Conservation (phyloP, 2,329 filamentous ascomycete genomes). For the Colletotrichum spinosum region DNA sequence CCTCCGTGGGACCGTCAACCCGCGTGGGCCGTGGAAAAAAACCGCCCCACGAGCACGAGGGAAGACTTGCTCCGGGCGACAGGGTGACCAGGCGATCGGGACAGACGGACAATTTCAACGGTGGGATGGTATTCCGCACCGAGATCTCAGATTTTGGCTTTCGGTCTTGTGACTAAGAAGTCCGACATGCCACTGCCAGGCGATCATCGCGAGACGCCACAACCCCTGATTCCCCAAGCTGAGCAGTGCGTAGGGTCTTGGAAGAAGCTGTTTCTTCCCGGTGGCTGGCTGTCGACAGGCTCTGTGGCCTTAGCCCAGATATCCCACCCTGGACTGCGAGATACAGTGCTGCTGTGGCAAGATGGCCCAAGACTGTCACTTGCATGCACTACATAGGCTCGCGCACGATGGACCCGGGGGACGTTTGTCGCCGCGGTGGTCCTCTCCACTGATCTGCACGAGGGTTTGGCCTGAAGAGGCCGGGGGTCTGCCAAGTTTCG, state of each 20-base stretch:
- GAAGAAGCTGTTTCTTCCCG: conserved; percentile 3
- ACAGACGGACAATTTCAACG: conserved; percentile 21
- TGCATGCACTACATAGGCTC: conserved; percentile 6
- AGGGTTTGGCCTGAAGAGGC: conserved; percentile 15
- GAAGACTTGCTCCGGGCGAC: conserved; percentile 7
- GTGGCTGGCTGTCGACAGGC: conserved; percentile 2
- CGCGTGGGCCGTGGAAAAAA: conserved; percentile 30
- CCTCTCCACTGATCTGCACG: conserved; percentile 34
- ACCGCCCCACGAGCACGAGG: conserved; percentile 15
- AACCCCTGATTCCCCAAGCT: conserved; percentile 32
- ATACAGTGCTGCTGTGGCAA: too few relatives aligned
- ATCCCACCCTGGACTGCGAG: neutral
- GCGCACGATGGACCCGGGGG: conserved; percentile 1
- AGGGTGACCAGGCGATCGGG: conserved; percentile 19
- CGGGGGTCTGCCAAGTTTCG: conserved; percentile 36
- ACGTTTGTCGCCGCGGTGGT: conserved; percentile 27
- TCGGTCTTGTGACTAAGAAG: conserved; percentile 4
- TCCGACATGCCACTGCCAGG: neutral
- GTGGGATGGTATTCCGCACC: conserved; percentile 24
- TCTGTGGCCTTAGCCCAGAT: conserved; percentile 8
- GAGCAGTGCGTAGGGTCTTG: conserved; percentile 34
- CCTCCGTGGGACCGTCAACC: conserved; percentile 9
- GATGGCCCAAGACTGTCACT: conserved; percentile 4
- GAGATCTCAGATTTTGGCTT: conserved; percentile 25
- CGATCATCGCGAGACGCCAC: conserved; percentile 7